Base-by-base conservation (phyloP, 2,329 filamentous ascomycete species). In the Aurifilum marmelostoma region DNA sequence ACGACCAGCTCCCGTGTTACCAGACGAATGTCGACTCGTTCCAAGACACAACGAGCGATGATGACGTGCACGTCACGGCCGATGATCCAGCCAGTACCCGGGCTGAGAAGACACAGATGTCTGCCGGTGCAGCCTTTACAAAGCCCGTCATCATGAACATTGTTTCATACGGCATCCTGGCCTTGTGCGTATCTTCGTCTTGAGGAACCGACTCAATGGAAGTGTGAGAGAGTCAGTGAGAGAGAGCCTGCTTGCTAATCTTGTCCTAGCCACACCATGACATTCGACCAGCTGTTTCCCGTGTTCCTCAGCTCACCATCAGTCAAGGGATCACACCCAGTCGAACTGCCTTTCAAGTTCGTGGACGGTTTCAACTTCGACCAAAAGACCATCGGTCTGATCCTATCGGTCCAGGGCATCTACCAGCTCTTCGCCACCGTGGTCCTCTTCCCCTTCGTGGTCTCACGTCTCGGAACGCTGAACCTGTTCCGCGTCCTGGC, bases 221-320 rank as follows among this genome's bases (percentile, higher is more conserved):
- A 59, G n/a, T n/a, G n/a, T n/a, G n/a, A 18, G 29, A n/a, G 7
- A 9, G 2, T 3, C n/a, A 14, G 14, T 18, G 43, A n/a, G 18
- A n/a, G 16, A n/a, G 29, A 41, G 18, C 12, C 32, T 16, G 16
- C 43, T 32, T 52, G 66, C 76, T 79, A 72, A 77, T 75, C 62
- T 9, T 41, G 37, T 41, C 71, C 54, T 75, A 97, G 94, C 82
- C 95, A 98, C 81, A 97, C 95, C 16, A 97, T 99, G 80, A 97
- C 94, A 0, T 96, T 97, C 75, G 96, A 99, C 80, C 92, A 97
- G 76, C 87, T 98, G 63, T 90, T 98, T 74, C 95, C 96, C 0
- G 92, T 97, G 1, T 93, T 99, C 74, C 88, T 99, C 76, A 95
- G 92, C 79, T 92, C 92, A 59, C 80, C 81, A 21, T 78, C 82